Evolutionary conservation across 768 basidiomycete genomes (phyloP), one percentile per base, ranked within the genome.

Genomic region (Leccinellum albellum): DNA sequence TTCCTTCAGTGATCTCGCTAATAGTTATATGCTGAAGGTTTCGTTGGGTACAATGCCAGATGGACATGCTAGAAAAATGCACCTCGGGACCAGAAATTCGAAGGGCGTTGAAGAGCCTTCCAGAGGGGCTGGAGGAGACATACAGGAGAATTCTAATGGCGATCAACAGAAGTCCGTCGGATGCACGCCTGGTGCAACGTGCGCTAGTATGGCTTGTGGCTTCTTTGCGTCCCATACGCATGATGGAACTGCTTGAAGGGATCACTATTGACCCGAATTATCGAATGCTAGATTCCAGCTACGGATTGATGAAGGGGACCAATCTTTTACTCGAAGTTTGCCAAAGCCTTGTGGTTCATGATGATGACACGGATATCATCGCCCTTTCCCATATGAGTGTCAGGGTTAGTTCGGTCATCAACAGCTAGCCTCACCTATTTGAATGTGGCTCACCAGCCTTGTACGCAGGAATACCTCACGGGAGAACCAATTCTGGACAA

Each of bases 131-230:
- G 2, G 58, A 69, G n/a, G 67, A 66, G 32, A 67, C 66, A 0
- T 64, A 66, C n/a, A 50, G 62, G 14, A 59, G 66, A 9, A 68
- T 66, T 24, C 55, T 68, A 2, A n/a, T 46, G 6, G 37, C 49
- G 0, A 54, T 68, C 0, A 48, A 66, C n/a, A 28, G 46, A 2
- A 32, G 21, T 3, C 47, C 1, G 1, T 1, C 15, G 0, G 42
- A 58, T 6, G 49, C 42, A 8, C 10, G n/a, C 9, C 28, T 50
- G 5, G 63, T 50, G 2, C 53, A 40, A 0, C 54, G 54, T 47
- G 63, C 12, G 15, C 46, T 64, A 21, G 28, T 50, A 12, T 61
- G 63, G 62, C 50, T 64, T 0, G 62, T 61, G 7, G 6, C 40
- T 2, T 56, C 54, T 0, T 23, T 64, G 15, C 49, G 50, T 0